Percentiles rank a stretch among this genome's conserved stretches.
phyloP scores from a whole-genome alignment of 148 eudicot species.

The Bassia scoparia region DNA sequence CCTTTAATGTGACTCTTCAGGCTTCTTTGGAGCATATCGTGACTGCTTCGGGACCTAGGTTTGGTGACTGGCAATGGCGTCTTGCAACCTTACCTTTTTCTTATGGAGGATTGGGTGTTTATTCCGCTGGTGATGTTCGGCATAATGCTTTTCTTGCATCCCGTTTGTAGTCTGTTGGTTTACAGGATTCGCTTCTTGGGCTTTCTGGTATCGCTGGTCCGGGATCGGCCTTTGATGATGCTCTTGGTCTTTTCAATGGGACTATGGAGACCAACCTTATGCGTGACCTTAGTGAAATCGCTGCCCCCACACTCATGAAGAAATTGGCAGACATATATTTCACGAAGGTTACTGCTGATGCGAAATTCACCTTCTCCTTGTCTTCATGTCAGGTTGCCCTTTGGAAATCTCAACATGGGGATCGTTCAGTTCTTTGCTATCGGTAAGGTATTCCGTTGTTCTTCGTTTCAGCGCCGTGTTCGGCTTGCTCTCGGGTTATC shows the following conservation, averaged over 20 bases:
- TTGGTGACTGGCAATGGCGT: not conserved
- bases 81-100: not conserved
- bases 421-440: too few relatives aligned
- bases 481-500: too few relatives aligned
- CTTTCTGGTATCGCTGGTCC: not conserved
- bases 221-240: not conserved
- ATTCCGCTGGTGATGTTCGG: not conserved
- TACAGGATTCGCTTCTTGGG: not conserved
- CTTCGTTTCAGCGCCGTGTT: too few relatives aligned
- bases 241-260: not conserved
- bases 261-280: not conserved
- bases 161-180: not conserved
- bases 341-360: too few relatives aligned
- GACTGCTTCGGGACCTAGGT: not conserved
- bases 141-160: not conserved
- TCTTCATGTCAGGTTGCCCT: too few relatives aligned
- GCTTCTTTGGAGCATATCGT: not conserved
- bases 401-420: too few relatives aligned
- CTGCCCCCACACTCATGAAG: not conserved
- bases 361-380: too few relatives aligned
- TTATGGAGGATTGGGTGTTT: not conserved
- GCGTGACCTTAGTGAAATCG: not conserved
- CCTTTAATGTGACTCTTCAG: not conserved
- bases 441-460: too few relatives aligned
- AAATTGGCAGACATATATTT: too few relatives aligned